These are phyloP conservation scores for Flagelloscypha sp. DNA, from an alignment of 768 basidiomycete genomes.

Conservation along the genomic window DNA sequence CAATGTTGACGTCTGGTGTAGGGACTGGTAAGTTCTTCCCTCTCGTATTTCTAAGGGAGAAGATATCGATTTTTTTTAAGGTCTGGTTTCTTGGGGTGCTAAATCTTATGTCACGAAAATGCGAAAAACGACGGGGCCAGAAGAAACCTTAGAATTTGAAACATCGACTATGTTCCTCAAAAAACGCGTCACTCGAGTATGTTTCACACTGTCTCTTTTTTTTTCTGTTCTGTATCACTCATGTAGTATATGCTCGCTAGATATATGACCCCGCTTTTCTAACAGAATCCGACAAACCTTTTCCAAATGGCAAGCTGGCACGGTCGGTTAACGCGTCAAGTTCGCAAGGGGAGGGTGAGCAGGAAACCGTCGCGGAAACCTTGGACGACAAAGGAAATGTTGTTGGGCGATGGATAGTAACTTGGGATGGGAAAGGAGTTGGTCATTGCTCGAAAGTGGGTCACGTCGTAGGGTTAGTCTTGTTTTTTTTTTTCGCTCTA, in stretches of 20 bases:
- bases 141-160: slow-evolving; percentile 58
- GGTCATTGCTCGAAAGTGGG: slow-evolving; percentile 62
- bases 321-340: slow-evolving; percentile 38
- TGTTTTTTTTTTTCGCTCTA: background rate
- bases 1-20: slow-evolving; percentile 61
- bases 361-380: slow-evolving; percentile 81
- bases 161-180: slow-evolving; percentile 56
- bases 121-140: slow-evolving; percentile 38
- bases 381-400: slow-evolving; percentile 47
- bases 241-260: slow-evolving; percentile 16
- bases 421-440: slow-evolving; percentile 58
- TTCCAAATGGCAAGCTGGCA: slow-evolving; percentile 79
- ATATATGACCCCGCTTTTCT: slow-evolving; percentile 70
- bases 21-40: slow-evolving; percentile 65
- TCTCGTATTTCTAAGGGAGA: background rate
- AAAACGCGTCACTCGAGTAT: slow-evolving; percentile 54
- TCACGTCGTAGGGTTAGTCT: slow-evolving; percentile 52
- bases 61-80: background rate
- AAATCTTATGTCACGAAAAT: slow-evolving; percentile 67
- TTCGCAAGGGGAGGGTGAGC: slow-evolving; percentile 23
- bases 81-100: slow-evolving; percentile 38
- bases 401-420: slow-evolving; percentile 71
- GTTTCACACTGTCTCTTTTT: slow-evolving; percentile 10
- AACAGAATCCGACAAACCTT: slow-evolving; percentile 54
- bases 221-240: background rate